Percentiles rank a stretch among this genome's conserved stretches.
These are phyloP conservation scores for Russula dissimulans DNA, from an alignment of 768 basidiomycete genomes.

Conservation along the genomic window DNA sequence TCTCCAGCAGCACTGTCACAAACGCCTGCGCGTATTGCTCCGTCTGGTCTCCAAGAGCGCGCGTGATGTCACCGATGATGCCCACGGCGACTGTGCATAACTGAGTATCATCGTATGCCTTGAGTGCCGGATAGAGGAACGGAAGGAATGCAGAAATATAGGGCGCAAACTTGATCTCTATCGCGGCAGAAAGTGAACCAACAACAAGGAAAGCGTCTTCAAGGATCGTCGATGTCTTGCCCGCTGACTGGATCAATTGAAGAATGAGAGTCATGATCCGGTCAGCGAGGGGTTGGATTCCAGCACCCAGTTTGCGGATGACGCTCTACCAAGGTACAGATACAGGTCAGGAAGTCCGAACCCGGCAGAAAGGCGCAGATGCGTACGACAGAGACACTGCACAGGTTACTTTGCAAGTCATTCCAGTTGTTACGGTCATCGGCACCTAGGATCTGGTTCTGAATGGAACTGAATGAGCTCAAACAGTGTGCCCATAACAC, in stretches of 20 bases:
- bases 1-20: constrained; percentile 88
- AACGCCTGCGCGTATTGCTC: constrained; percentile 78
- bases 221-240: constrained; percentile 88
- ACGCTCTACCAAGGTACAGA: constrained; percentile 44
- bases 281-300: constrained; percentile 83
- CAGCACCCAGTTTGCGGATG: constrained; percentile 71
- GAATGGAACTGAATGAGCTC: background rate
- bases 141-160: constrained; percentile 83
- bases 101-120: constrained; percentile 90
- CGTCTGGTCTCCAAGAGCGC: constrained; percentile 80
- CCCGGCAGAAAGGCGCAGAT: background rate
- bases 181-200: constrained; percentile 64
- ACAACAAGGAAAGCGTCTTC: constrained; percentile 96
- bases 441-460: constrained; percentile 89
- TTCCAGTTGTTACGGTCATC: constrained; percentile 99
- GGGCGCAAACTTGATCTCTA: constrained; percentile 69
- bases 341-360: background rate
- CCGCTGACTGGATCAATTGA: constrained; percentile 74
- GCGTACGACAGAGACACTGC: constrained; percentile 79
- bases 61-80: constrained; percentile 92
- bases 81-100: constrained; percentile 94
- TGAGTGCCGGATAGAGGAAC: constrained; percentile 80
- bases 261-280: constrained; percentile 91
- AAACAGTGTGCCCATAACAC: background rate
- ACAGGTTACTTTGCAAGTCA: constrained; percentile 92